Conservation (phyloP, 1,284 basidiomycete species). For the Pascua sp. region DNA sequence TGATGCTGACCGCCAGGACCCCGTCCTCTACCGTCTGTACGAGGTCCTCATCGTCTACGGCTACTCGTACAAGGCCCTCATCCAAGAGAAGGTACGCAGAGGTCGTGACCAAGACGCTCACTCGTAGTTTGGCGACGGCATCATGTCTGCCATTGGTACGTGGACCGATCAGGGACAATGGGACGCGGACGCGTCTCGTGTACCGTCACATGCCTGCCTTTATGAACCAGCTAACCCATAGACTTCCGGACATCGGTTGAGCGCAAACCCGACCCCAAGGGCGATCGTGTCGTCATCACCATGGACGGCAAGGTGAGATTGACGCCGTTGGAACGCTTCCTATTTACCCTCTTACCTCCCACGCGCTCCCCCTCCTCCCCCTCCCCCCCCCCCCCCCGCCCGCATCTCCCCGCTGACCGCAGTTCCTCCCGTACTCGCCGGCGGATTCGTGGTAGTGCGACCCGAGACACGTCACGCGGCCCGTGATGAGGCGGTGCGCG, state of each 20-base stretch:
- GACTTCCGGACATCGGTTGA: slow-evolving; percentile 69
- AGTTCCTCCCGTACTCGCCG: too few relatives aligned
- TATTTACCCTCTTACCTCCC: too few relatives aligned
- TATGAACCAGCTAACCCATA: neutral
- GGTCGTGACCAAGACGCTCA: neutral
- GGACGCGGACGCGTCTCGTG: too few relatives aligned
- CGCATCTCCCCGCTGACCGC: too few relatives aligned
- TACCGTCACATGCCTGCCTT: too few relatives aligned
- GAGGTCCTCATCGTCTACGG: slow-evolving; percentile 83
- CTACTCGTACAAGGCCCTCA: slow-evolving; percentile 59
- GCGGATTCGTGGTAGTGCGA: too few relatives aligned
- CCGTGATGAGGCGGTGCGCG: too few relatives aligned
- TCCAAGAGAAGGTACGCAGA: slow-evolving; percentile 71
- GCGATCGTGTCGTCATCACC: slow-evolving; percentile 74
- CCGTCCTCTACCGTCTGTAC: slow-evolving; percentile 77
- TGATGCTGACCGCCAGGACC: slow-evolving; percentile 54
- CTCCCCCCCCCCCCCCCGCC: too few relatives aligned
- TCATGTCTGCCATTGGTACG: slow-evolving; percentile 77
- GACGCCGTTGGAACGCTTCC: too few relatives aligned
- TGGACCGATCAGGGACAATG: neutral
- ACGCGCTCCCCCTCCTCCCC: too few relatives aligned
- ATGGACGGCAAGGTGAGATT: slow-evolving; percentile 64
- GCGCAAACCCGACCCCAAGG: slow-evolving; percentile 73
- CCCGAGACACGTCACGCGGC: too few relatives aligned
- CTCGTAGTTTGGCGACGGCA: slow-evolving; percentile 72